A percentile compares a stretch with the other conserved stretches of the same genome.
Conservation (phyloP, 352 stramenopile species). For the Phytopythium boreale region DNA sequence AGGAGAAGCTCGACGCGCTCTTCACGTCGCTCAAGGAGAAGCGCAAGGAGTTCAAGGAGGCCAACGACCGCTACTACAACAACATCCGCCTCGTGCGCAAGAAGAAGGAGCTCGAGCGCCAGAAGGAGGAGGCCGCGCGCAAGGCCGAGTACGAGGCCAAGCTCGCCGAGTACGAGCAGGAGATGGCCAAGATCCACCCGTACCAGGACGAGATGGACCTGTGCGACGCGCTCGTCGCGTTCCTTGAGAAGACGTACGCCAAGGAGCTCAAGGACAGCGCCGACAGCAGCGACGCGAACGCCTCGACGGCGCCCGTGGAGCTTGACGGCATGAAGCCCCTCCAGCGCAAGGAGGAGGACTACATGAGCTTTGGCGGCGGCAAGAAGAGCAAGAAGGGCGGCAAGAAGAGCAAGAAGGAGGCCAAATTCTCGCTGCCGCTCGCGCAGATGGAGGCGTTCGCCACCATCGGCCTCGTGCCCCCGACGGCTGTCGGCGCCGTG, state of each 20-base stretch:
- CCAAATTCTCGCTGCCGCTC: conserved; percentile 76
- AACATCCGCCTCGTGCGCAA: conserved; percentile 86
- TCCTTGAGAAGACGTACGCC: conserved; percentile 91
- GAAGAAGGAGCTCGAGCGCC: conserved; percentile 81
- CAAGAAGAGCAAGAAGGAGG: conserved; percentile 80
- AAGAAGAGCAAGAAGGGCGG: conserved; percentile 68
- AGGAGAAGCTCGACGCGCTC: conserved; percentile 90
- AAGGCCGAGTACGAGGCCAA: conserved; percentile 92
- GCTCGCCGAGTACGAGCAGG: conserved; percentile 95
- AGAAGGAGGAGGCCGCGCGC: conserved; percentile 78
- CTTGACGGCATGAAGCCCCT: conserved; percentile 93
- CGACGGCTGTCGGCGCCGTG: conserved; percentile 81
- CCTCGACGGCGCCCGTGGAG: conserved; percentile 47
- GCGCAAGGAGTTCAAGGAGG: conserved; percentile 87
- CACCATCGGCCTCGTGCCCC: conserved; percentile 89
- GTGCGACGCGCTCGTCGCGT: conserved; percentile 92
- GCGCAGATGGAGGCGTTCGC: conserved; percentile 90
- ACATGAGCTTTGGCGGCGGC: conserved; percentile 65
- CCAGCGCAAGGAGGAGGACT: conserved; percentile 84
- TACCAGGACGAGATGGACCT: conserved; percentile 96
- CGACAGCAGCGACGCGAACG: conserved; percentile 35
- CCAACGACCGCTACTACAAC: conserved; percentile 94
- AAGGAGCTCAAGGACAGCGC: conserved; percentile 73
- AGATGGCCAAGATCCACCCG: conserved; percentile 95
- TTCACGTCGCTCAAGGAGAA: conserved; percentile 86